Evolutionary conservation across 148 eudicot species (phyloP).

Genomic region (Cornus controversa): DNA sequence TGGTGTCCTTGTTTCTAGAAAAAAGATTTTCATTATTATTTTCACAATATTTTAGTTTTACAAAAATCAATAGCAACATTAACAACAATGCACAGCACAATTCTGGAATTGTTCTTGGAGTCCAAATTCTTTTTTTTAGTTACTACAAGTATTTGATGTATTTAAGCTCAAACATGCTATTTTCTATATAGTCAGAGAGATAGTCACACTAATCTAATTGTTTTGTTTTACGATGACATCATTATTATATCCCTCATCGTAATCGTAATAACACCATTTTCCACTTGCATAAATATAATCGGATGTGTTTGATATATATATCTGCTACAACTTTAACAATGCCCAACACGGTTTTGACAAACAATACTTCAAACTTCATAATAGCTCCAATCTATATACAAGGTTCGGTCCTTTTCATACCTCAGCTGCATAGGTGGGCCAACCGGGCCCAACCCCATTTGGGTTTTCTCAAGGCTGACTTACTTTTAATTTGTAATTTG

Average conservation of each 20-base stretch:
- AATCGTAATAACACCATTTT: too few relatives aligned
- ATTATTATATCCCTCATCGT: too few relatives aligned
- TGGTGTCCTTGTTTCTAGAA: not conserved
- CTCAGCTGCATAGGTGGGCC: not conserved
- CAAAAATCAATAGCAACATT: too few relatives aligned
- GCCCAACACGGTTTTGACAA: not conserved
- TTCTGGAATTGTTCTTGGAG: not conserved
- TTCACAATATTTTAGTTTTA: too few relatives aligned
- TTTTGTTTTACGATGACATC: too few relatives aligned
- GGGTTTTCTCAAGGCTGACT: conserved; percentile 5
- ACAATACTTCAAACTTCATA: not conserved
- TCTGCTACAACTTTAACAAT: not conserved
- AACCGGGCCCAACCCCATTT: conserved; percentile 11
- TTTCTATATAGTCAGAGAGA: too few relatives aligned
- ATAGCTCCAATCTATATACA: not conserved
- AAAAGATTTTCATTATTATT: not conserved
- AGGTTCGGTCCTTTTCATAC: not conserved
- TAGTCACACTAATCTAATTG: too few relatives aligned
- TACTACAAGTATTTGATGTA: not conserved
- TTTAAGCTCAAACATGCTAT: not conserved
- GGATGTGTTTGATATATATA: too few relatives aligned
- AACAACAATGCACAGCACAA: too few relatives aligned
- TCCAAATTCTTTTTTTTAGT: not conserved
- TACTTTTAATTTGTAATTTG: not conserved
- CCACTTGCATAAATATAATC: too few relatives aligned